These are phyloP conservation scores for Acanthamoeba divionensis DNA, from an alignment of 208 protist species.

Conservation along the genomic window DNA sequence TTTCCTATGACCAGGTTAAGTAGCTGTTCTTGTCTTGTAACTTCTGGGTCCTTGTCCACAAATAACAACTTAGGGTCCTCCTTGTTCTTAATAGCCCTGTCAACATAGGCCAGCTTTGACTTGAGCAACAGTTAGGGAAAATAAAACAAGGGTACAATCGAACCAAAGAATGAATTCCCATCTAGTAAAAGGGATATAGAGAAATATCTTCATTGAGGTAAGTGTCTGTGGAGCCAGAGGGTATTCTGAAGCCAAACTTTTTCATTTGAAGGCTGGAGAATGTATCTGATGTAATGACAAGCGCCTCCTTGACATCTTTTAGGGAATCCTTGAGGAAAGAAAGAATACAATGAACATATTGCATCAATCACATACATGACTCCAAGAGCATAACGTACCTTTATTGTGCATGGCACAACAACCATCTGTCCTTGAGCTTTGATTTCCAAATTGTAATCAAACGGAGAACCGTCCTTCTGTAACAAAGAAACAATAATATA, in stretches of 20 bases:
- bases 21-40: background rate
- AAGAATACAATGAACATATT: too few species aligned
- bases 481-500: too few species aligned
- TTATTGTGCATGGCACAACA: too few species aligned
- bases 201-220: background rate
- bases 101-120: background rate
- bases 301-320: background rate
- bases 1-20: background rate
- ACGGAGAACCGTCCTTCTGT: too few species aligned
- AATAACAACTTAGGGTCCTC: background rate
- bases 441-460: too few species aligned
- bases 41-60: background rate
- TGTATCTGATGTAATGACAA: too few species aligned
- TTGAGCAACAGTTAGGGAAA: background rate
- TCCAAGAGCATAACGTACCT: too few species aligned
- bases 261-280: background rate
- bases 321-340: background rate
- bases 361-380: background rate
- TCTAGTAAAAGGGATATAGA: background rate
- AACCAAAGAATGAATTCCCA: too few species aligned
- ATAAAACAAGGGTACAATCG: too few species aligned
- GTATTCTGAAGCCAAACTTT: background rate
- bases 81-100: background rate
- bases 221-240: background rate
- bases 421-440: too few species aligned